A percentile compares a stretch with the other conserved stretches of the same genome.
Evolutionary conservation across 352 stramenopile species (phyloP).

Genomic region (Globisporangium barbulae): DNA sequence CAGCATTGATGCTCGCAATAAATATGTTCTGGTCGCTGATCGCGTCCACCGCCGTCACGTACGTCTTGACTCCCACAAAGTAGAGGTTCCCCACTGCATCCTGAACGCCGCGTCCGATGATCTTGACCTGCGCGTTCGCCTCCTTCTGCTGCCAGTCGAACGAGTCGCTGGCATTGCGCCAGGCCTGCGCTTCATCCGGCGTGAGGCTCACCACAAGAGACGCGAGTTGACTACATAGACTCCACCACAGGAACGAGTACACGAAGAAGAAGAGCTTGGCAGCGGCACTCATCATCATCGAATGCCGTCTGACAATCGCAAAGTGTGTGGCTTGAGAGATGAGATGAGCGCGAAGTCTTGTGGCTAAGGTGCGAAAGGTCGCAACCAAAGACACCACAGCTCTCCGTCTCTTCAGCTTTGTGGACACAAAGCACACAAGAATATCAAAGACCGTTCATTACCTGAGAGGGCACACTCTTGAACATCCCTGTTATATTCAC

Average conservation of each 20-base stretch:
- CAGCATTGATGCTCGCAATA: conserved; percentile 38
- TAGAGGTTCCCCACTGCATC: conserved; percentile 51
- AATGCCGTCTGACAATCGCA: neutral
- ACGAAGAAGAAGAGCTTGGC: conserved; percentile 6
- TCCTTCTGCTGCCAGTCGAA: conserved; percentile 62
- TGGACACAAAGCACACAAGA: neutral
- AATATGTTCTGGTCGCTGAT: conserved; percentile 49
- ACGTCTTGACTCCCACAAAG: conserved; percentile 52
- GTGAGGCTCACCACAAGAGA: conserved; percentile 18
- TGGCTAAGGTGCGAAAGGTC: conserved; percentile 1
- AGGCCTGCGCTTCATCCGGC: conserved; percentile 35
- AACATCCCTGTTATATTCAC: neutral
- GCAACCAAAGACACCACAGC: neutral
- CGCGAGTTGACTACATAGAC: neutral
- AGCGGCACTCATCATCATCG: neutral
- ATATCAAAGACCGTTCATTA: neutral
- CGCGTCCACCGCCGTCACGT: conserved; percentile 15
- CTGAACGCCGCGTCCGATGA: conserved; percentile 32
- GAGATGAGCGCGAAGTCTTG: neutral
- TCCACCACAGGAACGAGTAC: conserved; percentile 5
- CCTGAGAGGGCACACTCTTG: neutral
- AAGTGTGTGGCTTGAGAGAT: neutral
- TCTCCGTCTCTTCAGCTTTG: neutral
- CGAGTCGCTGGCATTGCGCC: conserved; percentile 29
- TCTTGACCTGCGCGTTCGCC: conserved; percentile 27